phyloP scores from a whole-genome alignment of 2,329 filamentous ascomycete species.

The Stemphylium vesicarium region DNA sequence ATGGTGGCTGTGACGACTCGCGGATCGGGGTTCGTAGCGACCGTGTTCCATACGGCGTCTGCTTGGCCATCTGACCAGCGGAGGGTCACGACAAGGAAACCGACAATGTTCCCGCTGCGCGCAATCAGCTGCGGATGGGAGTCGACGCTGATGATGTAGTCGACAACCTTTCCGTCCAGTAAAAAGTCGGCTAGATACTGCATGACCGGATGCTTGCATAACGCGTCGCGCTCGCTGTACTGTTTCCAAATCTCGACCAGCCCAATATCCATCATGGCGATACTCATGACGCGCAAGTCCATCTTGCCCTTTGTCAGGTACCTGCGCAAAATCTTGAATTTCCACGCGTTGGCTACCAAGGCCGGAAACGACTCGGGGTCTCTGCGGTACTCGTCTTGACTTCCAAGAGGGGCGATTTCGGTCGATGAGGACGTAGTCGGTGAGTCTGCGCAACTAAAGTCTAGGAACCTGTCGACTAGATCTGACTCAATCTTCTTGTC shows the following conservation, averaged over 20 bases:
- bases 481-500: slow-evolving; percentile 30
- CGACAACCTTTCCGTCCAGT: slow-evolving; percentile 72
- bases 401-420: slow-evolving; percentile 1
- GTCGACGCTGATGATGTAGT: slow-evolving; percentile 87
- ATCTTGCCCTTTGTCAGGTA: slow-evolving; percentile 86
- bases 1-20: slow-evolving; percentile 82
- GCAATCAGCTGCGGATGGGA: slow-evolving; percentile 90
- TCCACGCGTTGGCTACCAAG: slow-evolving; percentile 69
- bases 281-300: slow-evolving; percentile 83
- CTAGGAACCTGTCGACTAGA: slow-evolving; percentile 35
- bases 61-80: slow-evolving; percentile 75
- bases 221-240: slow-evolving; percentile 54
- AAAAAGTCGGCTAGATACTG: slow-evolving; percentile 74
- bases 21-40: slow-evolving; percentile 81
- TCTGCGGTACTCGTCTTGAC: slow-evolving; percentile 24
- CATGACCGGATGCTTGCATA: slow-evolving; percentile 61
- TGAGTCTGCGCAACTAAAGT: slow-evolving; percentile 31
- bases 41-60: slow-evolving; percentile 82
- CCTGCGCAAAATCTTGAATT: slow-evolving; percentile 70
- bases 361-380: slow-evolving; percentile 52
- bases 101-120: slow-evolving; percentile 81
- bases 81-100: slow-evolving; percentile 81
- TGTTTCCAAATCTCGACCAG: slow-evolving; percentile 66
- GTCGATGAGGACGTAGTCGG: slow-evolving; percentile 23
- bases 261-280: slow-evolving; percentile 73